These are phyloP conservation scores for Phialophora verrucosa DNA, from an alignment of 2,329 filamentous ascomycete species.

Conservation along the genomic window DNA sequence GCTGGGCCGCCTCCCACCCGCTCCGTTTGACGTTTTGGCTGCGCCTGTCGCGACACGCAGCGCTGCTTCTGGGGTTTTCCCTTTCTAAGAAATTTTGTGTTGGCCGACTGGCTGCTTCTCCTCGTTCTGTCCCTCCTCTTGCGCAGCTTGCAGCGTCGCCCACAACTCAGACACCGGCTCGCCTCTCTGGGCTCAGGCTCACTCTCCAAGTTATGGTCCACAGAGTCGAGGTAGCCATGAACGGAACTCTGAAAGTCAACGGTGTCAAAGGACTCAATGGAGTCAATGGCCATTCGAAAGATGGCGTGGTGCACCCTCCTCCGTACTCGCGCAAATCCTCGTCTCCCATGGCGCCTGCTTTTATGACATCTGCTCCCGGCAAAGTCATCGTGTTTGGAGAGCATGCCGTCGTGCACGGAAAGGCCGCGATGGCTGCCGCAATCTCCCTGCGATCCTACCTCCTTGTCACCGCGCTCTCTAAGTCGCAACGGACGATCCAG, in stretches of 20 bases:
- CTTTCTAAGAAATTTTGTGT: slow-evolving; percentile 3
- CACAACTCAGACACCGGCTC: background rate
- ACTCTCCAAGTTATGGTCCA: slow-evolving; percentile 22
- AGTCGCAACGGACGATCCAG: slow-evolving; percentile 85
- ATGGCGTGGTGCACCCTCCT: slow-evolving; percentile 20
- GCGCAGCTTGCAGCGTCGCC: background rate
- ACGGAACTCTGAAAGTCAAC: slow-evolving; percentile 31
- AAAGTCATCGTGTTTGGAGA: slow-evolving; percentile 99
- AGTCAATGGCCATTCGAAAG: slow-evolving; percentile 35
- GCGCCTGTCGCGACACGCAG: slow-evolving; percentile 9
- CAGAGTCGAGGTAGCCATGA: slow-evolving; percentile 30
- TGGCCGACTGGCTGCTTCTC: slow-evolving; percentile 2
- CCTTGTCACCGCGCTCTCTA: slow-evolving; percentile 90
- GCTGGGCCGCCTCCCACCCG: background rate
- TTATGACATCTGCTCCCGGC: slow-evolving; percentile 97
- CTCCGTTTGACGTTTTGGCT: background rate
- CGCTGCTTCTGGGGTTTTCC: no score
- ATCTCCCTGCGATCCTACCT: slow-evolving; percentile 96
- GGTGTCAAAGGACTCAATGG: slow-evolving; percentile 33
- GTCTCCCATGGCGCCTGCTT: slow-evolving; percentile 76
- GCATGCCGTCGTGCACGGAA: slow-evolving; percentile 96
- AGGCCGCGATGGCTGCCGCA: slow-evolving; percentile 92
- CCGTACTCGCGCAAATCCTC: slow-evolving; percentile 49
- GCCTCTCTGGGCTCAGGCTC: slow-evolving; percentile 1
- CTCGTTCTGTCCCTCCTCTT: background rate